These are phyloP conservation scores for Drosera capensis DNA, from an alignment of 148 eudicot species.

Conservation along the genomic window DNA sequence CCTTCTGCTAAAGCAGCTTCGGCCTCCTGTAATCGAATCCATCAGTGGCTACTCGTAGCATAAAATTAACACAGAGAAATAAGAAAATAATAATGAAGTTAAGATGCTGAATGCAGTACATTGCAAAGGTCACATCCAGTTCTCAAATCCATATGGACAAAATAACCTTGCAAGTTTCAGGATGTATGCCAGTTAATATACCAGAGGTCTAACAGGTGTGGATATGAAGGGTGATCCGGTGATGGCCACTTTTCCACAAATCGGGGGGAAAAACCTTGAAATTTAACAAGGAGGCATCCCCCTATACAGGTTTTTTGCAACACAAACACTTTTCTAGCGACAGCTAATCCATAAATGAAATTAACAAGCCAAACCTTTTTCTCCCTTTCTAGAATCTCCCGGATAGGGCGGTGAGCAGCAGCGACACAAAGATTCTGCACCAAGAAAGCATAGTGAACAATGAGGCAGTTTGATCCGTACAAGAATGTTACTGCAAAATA, in stretches of 20 bases:
- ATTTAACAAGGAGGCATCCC: not conserved
- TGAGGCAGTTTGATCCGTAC: not conserved
- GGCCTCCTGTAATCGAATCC: slow-evolving; percentile 75
- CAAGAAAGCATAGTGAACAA: not conserved
- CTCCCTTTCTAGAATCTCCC: slow-evolving; percentile 82
- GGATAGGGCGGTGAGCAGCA: slow-evolving; percentile 89
- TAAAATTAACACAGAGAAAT: not conserved
- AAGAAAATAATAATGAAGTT: not conserved
- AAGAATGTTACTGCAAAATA: not conserved
- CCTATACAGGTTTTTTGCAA: not conserved
- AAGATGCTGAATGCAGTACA: not conserved
- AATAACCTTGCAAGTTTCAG: too few species aligned
- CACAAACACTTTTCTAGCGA: too few species aligned
- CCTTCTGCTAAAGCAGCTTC: slow-evolving; percentile 51
- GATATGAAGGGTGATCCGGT: too few species aligned
- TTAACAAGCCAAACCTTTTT: slow-evolving; percentile 40
- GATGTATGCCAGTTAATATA: too few species aligned
- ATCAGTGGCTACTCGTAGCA: slow-evolving; percentile 5
- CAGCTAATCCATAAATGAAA: not conserved
- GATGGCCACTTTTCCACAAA: too few species aligned
- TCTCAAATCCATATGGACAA: too few species aligned
- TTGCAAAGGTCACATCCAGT: too few species aligned
- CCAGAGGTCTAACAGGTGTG: too few species aligned
- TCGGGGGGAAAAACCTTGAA: too few species aligned
- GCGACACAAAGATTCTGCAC: slow-evolving; percentile 84